A percentile compares a stretch with the other conserved stretches of the same genome.
phyloP scores from a whole-genome alignment of 805 yeast species.

The Starmerella sp. region DNA sequence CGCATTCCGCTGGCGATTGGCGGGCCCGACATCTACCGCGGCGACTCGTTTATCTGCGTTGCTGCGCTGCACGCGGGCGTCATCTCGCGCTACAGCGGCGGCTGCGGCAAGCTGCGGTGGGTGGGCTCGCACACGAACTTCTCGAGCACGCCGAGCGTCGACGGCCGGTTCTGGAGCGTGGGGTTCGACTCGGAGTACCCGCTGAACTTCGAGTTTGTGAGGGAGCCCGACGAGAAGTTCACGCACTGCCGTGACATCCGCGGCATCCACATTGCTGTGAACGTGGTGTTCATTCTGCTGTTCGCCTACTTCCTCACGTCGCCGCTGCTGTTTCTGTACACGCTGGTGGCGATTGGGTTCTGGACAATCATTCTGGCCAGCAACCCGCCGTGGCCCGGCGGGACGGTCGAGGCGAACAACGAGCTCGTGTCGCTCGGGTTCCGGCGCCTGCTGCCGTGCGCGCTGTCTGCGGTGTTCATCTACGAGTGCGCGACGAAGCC shows the following conservation, averaged over 20 bases:
- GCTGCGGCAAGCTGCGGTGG: constrained; percentile 56
- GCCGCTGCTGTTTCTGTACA: constrained; percentile 51
- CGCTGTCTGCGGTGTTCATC: constrained; percentile 57
- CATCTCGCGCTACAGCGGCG: constrained; percentile 63
- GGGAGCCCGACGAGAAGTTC: constrained; percentile 22
- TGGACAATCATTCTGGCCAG: constrained; percentile 77
- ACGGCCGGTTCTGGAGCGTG: constrained; percentile 41
- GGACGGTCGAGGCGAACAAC: constrained; percentile 47
- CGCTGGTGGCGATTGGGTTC: constrained; percentile 51
- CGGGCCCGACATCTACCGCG: constrained; percentile 53
- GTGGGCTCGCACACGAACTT: constrained; percentile 44
- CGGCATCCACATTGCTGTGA: constrained; percentile 42
- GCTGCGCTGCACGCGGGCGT: constrained; percentile 82
- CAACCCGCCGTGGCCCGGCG: constrained; percentile 47
- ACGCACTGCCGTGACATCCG: constrained; percentile 58
- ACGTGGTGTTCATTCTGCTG: constrained; percentile 46
- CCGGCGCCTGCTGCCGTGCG: constrained; percentile 61
- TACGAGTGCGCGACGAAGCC: constrained; percentile 43
- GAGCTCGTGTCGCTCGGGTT: constrained; percentile 58
- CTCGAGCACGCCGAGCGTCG: constrained; percentile 37
- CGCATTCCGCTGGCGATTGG: constrained; percentile 68
- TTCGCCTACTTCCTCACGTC: constrained; percentile 39
- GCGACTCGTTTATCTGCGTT: constrained; percentile 82
- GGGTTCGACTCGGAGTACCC: constrained; percentile 65
- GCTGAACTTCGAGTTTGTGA: constrained; percentile 51